A percentile compares a stretch with the other conserved stretches of the same genome.
Evolutionary conservation across 2,329 filamentous ascomycete species (phyloP).

Genomic region (Sporothrix phasma): DNA sequence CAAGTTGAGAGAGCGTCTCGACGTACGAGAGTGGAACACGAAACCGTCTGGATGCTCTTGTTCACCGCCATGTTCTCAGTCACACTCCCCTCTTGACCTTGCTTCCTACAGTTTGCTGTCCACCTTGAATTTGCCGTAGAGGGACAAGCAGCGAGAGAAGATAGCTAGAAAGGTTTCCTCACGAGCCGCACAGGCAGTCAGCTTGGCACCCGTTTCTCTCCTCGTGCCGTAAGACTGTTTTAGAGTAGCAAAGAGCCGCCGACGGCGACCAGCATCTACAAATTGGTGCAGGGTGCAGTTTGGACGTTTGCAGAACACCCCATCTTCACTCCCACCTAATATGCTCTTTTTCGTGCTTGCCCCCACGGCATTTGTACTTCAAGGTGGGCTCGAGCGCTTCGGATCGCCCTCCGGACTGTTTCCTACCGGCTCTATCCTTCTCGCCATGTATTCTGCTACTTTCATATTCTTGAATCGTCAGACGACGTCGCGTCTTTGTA

Average conservation of each 20-base stretch:
- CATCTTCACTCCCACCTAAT: background rate
- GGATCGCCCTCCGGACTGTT: background rate
- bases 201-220: no score
- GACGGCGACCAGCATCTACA: background rate
- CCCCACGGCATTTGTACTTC: background rate
- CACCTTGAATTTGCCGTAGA: background rate
- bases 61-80: background rate
- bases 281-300: background rate
- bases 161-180: no score
- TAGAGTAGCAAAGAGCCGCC: background rate
- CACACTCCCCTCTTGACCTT: background rate
- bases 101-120: background rate
- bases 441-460: background rate
- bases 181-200: background rate
- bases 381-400: background rate
- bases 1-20: no score
- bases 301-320: background rate
- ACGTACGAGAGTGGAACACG: no score
- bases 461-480: background rate
- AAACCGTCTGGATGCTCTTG: background rate
- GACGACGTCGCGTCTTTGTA: background rate
- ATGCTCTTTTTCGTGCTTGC: background rate
- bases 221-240: background rate
- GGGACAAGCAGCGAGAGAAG: background rate
- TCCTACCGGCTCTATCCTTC: background rate